Base-by-base conservation (phyloP, 352 stramenopile genomes). In the Blastocystis hominis region DNA sequence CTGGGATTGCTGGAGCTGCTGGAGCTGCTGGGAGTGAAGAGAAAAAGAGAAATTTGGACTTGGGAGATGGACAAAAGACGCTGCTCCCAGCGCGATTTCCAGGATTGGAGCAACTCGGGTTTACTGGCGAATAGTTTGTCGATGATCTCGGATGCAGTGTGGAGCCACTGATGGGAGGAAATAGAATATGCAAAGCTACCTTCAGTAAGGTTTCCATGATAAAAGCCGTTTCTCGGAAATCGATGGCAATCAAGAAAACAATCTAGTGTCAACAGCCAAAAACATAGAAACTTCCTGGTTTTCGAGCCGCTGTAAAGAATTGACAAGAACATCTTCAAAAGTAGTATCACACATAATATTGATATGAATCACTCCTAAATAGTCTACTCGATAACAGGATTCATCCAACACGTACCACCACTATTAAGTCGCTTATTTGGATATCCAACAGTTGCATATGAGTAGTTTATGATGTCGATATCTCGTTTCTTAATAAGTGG, bases 381-480 rank as follows among this genome's bases (percentile, higher is more conserved):
- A 80, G 36, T 80, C 70, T 80, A 62, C 44, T 63, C 24, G 30
- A 30, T 47, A 64, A 38, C 7, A 62, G 17, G 3, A 13, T n/a
- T 10, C 46, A 64, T 13, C n/a, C 44, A 42, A 36, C 9, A 6
- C 1, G 6, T 3, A 80, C 70, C 70, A 42, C 70, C 70, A 24
- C 50, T 80, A 9, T n/a, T 44, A 46, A 36, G 62, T 46, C 70
- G 62, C 30, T 46, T 40, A 80, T 80, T 80, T 64, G 53, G 34
- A 62, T 80, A 80, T 36, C 70, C 70, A 4, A 80, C 70, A 30
- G 36, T 80, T 40, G 54, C 50, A 24, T 80, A 80, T 24, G 70
- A 64, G 42, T 80, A 80, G 70, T 80, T 80, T 2, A 80, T 63
- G 0, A 80, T 62, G 42, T 80, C 70, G 24, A 64, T 80, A 44